Evolutionary conservation across 345 rosid species (phyloP), one percentile per base, ranked within the genome.

Genomic region (Hibiscus tridactylites): DNA sequence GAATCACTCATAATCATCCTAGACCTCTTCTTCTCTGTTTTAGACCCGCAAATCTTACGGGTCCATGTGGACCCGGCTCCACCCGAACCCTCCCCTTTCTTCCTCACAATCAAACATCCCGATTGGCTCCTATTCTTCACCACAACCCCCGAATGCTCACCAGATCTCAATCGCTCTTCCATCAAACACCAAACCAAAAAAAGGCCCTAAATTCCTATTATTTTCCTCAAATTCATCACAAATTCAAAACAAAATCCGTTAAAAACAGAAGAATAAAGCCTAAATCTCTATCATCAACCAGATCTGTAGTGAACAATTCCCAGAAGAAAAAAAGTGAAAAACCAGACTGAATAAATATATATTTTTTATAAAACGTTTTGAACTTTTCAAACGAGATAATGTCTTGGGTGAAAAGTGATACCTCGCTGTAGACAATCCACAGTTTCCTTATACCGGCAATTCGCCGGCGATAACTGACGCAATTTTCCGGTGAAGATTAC

Each of bases 91-190:
- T 84, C 91, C 35, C 84, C 82, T 80, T 90, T 91, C 77, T 84
- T 88, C 77, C 84, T 86, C 44, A 93, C 93, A 83, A 93, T 84
- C 85, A 94, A 87, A 74, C 98, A 91, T 49, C 97, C 98, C n/a
- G 96, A 88, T 0, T 91, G 87, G 71, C 82, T 87, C 83, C 89
- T 75, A 61, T 84, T 90, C 85, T 88, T 90, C 73, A 88, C 78
- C 72, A 87, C 70, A 68, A 81, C 77, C 76, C 82, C 88, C 24
- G 95, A 81, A 16, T 86, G 82, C 68, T 87, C 89, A 68, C 85
- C 86, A 62, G 95, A 90, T 81, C 93, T 90, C 85, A 92, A 79
- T 65, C 87, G 81, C 65, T 81, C 88, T 76, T 89, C 96, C 97
- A 91, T 94, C 62, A 67, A 58, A 44, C 0, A 47, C 73, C 64